A percentile compares a stretch with the other conserved stretches of the same genome.
Conservation (phyloP, 352 stramenopile species). For the Phytophthora hibernalis region DNA sequence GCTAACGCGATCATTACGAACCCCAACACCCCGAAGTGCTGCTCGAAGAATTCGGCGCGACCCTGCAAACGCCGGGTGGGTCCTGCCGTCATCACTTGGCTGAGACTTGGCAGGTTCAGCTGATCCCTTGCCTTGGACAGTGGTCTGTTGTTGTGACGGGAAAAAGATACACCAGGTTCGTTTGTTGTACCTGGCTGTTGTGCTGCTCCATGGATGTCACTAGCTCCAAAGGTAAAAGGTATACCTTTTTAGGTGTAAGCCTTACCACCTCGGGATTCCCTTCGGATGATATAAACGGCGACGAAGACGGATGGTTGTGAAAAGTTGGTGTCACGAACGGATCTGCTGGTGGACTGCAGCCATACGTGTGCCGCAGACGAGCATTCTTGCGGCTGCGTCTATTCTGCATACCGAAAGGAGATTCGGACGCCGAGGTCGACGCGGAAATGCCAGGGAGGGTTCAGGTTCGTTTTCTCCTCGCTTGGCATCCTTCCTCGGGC, state of each 20-base stretch:
- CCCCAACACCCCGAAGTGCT: constrained; percentile 32
- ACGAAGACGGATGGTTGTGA: constrained; percentile 16
- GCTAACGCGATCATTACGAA: constrained; percentile 13
- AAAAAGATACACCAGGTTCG: constrained; percentile 6
- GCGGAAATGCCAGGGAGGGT: constrained; percentile 20
- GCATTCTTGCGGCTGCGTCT: constrained; percentile 39
- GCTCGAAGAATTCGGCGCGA: constrained; percentile 43
- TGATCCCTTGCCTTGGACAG: constrained; percentile 4
- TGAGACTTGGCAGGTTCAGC: constrained; percentile 13
- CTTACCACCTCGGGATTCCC: constrained; percentile 12
- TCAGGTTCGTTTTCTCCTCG: constrained; percentile 21
- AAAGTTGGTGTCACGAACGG: constrained; percentile 58
- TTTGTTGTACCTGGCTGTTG: constrained; percentile 2
- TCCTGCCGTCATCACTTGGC: background rate
- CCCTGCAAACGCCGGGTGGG: constrained; percentile 29
- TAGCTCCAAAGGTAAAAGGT: constrained; percentile 5
- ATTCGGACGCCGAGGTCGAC: constrained; percentile 23
- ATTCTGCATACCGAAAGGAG: constrained; percentile 41
- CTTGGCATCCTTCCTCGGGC: constrained; percentile 24
- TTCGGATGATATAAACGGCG: constrained; percentile 21
- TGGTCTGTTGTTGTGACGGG: background rate
- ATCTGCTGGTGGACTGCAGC: constrained; percentile 47
- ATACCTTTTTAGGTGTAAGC: constrained; percentile 19
- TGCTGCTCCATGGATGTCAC: background rate
- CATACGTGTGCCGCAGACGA: constrained; percentile 30